Conservation (phyloP, 78 protist genomes). For the Dictyostelium capitatum region DNA sequence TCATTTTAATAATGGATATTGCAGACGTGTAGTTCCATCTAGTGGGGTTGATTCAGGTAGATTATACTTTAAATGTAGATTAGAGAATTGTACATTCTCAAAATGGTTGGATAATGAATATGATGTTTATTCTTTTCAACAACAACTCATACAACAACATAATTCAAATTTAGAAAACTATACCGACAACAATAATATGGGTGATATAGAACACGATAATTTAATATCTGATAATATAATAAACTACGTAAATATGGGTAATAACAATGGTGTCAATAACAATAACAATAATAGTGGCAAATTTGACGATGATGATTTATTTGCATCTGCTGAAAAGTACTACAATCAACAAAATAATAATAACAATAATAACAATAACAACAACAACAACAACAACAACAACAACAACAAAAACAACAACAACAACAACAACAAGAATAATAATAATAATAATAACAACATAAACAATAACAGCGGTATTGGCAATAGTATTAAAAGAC, state of each 20-base stretch:
- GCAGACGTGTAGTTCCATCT: not conserved
- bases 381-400: not conserved
- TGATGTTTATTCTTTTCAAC: not conserved
- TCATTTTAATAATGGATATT: not conserved
- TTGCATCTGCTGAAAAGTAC: not conserved
- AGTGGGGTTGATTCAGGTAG: not conserved
- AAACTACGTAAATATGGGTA: no score
- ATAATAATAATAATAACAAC: not conserved
- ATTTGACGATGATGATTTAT: not conserved
- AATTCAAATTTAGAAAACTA: no score
- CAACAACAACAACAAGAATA: not conserved
- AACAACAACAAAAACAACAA: not conserved
- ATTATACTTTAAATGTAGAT: not conserved
- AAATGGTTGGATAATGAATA: constrained; percentile 2
- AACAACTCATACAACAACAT: not conserved
- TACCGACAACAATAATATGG: not conserved
- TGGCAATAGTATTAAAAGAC: not conserved
- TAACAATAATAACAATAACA: no score
- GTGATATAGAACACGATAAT: no score
- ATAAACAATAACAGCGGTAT: not conserved
- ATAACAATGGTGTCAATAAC: not conserved
- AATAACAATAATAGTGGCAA: not conserved
- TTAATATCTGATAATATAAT: no score
- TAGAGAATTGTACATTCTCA: not conserved
- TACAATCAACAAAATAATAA: not conserved